Conservation (phyloP, 2,329 filamentous ascomycete genomes). For the Pseudogymnoascus pannorum region DNA sequence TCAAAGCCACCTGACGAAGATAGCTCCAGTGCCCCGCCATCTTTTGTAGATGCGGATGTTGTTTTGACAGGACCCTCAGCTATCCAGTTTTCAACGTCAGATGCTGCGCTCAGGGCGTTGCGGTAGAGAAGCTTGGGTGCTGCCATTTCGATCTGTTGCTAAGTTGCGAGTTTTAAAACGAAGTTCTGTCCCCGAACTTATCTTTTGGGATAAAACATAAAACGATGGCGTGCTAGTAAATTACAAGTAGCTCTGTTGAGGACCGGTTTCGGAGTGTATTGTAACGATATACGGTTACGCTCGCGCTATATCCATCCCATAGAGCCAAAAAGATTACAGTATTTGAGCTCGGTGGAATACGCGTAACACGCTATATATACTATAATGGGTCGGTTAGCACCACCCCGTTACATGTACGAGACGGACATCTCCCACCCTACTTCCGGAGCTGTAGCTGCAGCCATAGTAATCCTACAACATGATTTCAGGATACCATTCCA, state of each 20-base stretch:
- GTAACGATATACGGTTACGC: too few relatives aligned
- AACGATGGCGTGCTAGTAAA: neutral
- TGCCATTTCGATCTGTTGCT: neutral
- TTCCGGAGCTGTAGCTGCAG: too few relatives aligned
- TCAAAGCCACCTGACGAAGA: slow-evolving; percentile 19
- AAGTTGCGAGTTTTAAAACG: neutral
- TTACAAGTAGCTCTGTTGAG: neutral
- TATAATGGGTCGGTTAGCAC: too few relatives aligned
- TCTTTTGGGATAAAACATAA: too few relatives aligned
- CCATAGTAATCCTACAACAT: too few relatives aligned
- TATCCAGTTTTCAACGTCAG: slow-evolving; percentile 25
- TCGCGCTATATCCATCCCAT: too few relatives aligned
- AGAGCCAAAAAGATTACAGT: too few relatives aligned
- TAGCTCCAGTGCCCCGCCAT: slow-evolving; percentile 25
- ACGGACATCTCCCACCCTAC: too few relatives aligned
- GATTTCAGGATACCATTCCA: too few relatives aligned
- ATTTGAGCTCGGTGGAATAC: too few relatives aligned
- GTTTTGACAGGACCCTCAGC: slow-evolving; percentile 26
- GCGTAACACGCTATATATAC: too few relatives aligned
- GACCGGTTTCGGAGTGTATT: neutral
- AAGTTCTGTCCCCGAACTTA: neutral
- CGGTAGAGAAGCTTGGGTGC: slow-evolving; percentile 25
- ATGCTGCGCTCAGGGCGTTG: slow-evolving; percentile 26
- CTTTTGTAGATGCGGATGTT: slow-evolving; percentile 15
- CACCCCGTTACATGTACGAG: too few relatives aligned